These are phyloP conservation scores for Pulicaria dysenterica DNA, from an alignment of 129 eudicot species.

Conservation along the genomic window DNA sequence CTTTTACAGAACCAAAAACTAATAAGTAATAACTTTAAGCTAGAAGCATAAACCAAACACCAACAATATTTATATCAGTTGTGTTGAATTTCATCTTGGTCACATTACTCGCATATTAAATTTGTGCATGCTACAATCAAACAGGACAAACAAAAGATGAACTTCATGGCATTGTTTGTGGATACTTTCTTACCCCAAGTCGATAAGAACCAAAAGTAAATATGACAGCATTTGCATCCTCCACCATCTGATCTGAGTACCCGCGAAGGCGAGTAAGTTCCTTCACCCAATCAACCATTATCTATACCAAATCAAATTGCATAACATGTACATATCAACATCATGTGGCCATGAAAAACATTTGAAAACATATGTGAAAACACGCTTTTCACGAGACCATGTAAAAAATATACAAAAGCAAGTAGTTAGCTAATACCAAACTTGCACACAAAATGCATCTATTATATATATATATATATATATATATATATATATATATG, in stretches of 20 bases:
- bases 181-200: slow-evolving; percentile 56
- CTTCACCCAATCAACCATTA: slow-evolving; percentile 79
- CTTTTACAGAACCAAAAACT: too few relatives aligned
- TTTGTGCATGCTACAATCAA: background rate
- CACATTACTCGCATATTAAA: background rate
- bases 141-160: slow-evolving; percentile 1
- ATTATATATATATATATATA: too few relatives aligned
- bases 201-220: slow-evolving; percentile 86
- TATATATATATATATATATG: too few relatives aligned
- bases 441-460: slow-evolving; percentile 1
- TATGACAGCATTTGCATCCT: slow-evolving; percentile 79
- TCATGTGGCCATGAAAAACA: slow-evolving; percentile 1
- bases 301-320: slow-evolving; percentile 35
- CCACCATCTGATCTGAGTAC: slow-evolving; percentile 81
- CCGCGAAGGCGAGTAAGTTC: slow-evolving; percentile 75
- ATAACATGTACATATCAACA: slow-evolving; percentile 24
- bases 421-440: background rate
- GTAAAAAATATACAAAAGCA: background rate
- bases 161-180: background rate
- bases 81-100: background rate
- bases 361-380: background rate
- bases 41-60: background rate
- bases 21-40: background rate
- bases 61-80: background rate
- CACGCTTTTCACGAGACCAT: background rate